Evolutionary conservation across 164 flowering plant species (phyloP), one percentile per base, ranked within the genome.

Genomic region (Annona squamosa): DNA sequence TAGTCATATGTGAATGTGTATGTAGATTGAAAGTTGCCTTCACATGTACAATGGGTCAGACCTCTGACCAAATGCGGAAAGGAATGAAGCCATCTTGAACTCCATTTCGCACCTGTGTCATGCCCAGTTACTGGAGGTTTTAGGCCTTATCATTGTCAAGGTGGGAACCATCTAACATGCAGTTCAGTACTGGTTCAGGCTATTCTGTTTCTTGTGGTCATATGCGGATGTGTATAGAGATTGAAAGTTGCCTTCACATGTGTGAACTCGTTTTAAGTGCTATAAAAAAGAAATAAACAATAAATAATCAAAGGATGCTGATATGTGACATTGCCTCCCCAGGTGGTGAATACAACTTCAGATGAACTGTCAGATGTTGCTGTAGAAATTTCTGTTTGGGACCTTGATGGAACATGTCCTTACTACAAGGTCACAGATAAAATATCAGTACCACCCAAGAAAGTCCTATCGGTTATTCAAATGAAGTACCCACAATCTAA

Each of bases 381-480:
- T 3, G 73, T 95, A 74, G 99, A 95, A 81, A 92, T 78, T 69
- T 90, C 99, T 2, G 95, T 91, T 9, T 95, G 99, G 99, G 97
- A 93, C 81, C 79, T 93, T 56, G 97, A 90, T 72, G 99, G 98
- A 65, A 68, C 77, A 26, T 90, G 94, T 71, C 93, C 93, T 46
- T 90, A 85, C 76, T 88, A 86, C 81, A 84, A 86, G 79, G 89
- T 84, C 63, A 77, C 65, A 37, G 92, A 87, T 2, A 87, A 86
- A 7, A 82, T 93, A 59, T 74, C 90, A 0, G 73, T 89, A 68
- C 91, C 90, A 17, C 79, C 91, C 0, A 93, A 95, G 75, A 89
- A 68, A 73, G 87, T 90, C 41, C 68, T 84, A 7, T 71, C 87
- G 17, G 75, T 87, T 44, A 77, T 65, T 57, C 93, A 91, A 86